A percentile compares a stretch with the other conserved stretches of the same genome.
phyloP scores from a whole-genome alignment of 2,329 filamentous ascomycete species.

The Zymoseptoria tritici region DNA sequence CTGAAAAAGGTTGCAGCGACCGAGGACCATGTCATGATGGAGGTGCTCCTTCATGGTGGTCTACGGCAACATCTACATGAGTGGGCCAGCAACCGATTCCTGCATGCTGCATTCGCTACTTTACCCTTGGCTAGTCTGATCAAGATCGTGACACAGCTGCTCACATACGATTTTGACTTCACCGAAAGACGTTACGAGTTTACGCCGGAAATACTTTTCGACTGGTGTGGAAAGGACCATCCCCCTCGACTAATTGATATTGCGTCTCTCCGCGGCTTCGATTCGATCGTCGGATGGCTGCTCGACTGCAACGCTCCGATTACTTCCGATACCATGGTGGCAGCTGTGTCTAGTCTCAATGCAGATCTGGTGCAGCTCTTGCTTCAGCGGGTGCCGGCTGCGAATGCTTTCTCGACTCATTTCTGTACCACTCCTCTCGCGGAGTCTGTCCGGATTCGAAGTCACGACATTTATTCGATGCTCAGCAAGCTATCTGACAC shows the following conservation, averaged over 20 bases:
- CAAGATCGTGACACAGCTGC: background rate
- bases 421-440: background rate
- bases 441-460: background rate
- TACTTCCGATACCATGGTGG: background rate
- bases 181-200: background rate
- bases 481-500: too few species aligned
- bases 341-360: background rate
- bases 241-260: background rate
- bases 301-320: background rate
- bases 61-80: background rate
- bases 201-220: too few species aligned
- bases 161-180: background rate
- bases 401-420: background rate
- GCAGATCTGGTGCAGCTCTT: background rate
- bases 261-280: too few species aligned
- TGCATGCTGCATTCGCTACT: background rate
- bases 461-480: too few species aligned
- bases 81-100: background rate
- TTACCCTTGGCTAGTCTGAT: background rate
- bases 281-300: background rate
- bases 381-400: background rate
- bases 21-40: background rate
- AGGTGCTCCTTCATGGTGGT: background rate
- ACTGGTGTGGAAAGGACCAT: too few species aligned
- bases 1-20: background rate